Percentiles rank a stretch among this genome's conserved stretches.
phyloP scores from a whole-genome alignment of 2,329 filamentous ascomycete genomes.

The Colletotrichum cuscutae region DNA sequence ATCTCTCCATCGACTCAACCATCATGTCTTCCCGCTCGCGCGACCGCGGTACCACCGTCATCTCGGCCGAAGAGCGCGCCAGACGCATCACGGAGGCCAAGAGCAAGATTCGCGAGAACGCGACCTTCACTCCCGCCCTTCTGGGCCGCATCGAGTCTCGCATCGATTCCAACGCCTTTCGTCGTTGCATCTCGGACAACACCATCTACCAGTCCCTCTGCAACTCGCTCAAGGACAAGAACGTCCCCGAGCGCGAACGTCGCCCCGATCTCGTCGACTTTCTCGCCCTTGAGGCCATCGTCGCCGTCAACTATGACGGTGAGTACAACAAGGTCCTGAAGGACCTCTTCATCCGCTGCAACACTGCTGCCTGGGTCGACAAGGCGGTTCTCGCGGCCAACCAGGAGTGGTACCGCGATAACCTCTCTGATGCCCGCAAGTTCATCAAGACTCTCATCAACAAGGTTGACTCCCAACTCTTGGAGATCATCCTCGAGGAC shows the following conservation, averaged over 20 bases:
- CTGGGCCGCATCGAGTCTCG: constrained; percentile 19
- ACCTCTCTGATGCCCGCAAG: neutral
- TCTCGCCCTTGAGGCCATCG: constrained; percentile 33
- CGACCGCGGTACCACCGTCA: constrained; percentile 16
- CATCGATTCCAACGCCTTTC: constrained; percentile 29
- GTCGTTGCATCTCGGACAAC: constrained; percentile 35
- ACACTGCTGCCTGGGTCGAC: constrained; percentile 24
- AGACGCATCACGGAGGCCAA: constrained; percentile 21
- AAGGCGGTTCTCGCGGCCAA: constrained; percentile 27
- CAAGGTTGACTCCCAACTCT: constrained; percentile 15
- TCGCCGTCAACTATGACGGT: constrained; percentile 29
- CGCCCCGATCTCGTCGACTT: constrained; percentile 33
- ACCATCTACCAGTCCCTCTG: constrained; percentile 29
- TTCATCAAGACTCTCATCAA: constrained; percentile 18
- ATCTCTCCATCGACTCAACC: neutral
- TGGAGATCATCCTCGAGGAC: constrained; percentile 34
- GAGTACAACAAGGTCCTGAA: constrained; percentile 33
- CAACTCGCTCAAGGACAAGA: constrained; percentile 33
- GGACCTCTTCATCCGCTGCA: constrained; percentile 23
- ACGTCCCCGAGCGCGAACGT: constrained; percentile 25
- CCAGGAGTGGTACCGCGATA: constrained; percentile 30
- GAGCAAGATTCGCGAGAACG: constrained; percentile 15
- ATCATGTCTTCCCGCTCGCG: constrained; percentile 13
- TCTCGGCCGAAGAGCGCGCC: constrained; percentile 18
- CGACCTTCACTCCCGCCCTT: constrained; percentile 21